These are phyloP conservation scores for Glebionis coronaria DNA, from an alignment of 129 eudicot species.

Conservation along the genomic window DNA sequence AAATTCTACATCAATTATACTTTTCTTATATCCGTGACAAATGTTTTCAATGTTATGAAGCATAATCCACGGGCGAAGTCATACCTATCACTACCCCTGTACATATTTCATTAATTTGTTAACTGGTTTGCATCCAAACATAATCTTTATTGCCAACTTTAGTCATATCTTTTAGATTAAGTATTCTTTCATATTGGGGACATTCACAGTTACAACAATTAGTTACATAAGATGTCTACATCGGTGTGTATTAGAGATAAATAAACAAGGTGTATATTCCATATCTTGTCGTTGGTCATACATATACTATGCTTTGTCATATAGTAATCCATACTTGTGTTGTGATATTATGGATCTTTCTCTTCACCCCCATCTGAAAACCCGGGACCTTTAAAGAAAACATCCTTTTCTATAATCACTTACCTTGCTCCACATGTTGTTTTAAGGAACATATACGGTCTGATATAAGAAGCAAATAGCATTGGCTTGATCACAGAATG, in stretches of 20 bases:
- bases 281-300: constrained; percentile 19
- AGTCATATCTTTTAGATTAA: background rate
- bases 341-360: constrained; percentile 11
- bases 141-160: background rate
- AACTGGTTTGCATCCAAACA: too few species aligned
- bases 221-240: constrained; percentile 6
- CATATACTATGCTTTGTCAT: constrained; percentile 28
- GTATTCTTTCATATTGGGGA: constrained; percentile 2
- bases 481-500: constrained; percentile 34
- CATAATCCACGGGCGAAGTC: too few species aligned
- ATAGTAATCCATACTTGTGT: constrained; percentile 6
- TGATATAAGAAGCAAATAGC: background rate
- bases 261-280: constrained; percentile 18
- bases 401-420: background rate
- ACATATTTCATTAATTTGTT: too few species aligned
- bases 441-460: background rate
- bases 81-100: too few species aligned
- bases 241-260: background rate
- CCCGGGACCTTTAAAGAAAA: background rate
- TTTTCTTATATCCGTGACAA: too few species aligned
- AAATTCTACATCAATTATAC: too few species aligned
- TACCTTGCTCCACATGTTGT: background rate
- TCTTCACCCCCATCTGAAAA: constrained; percentile 2
- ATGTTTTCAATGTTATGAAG: too few species aligned
- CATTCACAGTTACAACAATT: too few species aligned